Base-by-base conservation (phyloP, 345 rosid species). In the Limnanthes douglasii region DNA sequence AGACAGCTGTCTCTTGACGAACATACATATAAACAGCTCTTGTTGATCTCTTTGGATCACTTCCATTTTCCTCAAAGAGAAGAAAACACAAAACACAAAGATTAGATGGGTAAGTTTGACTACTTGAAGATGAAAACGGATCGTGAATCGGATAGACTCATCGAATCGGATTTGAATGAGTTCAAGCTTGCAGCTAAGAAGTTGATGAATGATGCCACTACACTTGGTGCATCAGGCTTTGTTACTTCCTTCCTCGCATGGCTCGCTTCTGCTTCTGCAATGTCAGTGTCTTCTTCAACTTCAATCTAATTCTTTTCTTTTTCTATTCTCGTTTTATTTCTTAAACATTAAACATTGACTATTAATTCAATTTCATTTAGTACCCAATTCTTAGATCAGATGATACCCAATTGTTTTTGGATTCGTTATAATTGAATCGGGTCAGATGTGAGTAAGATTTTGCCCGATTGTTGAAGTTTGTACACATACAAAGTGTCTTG, bases 181-280 rank as follows among this genome's bases (percentile, higher is more conserved):
- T 61, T 88, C 34, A 67, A 62, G 57, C 29, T 62, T 31, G 84
- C 78, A 3, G 81, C 74, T 1, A 73, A 48, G 51, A 67, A 53
- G 44, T 71, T 88, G 9, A 18, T 76, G 9, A 40, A 10, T 11
- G 78, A 79, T 35, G 70, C 70, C 15, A 13, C 86, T 12, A 70
- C 21, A 41, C 83, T 72, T 1, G 88, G 84, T 6, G 93, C 86
- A n/a, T 50, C 71, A 28, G 78, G 71, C 2, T 73, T 74, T 1
- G 93, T 83, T 12, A 73, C 83, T 23, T 54, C 80, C 26, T 78
- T 83, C 39, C 73, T 83, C 73, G 64, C 69, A 62, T 76, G 93
- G 78, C 44, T 74, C 9, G 76, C 95, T 39, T 83, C 86, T 26
- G 64, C 74, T 28, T 56, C 95, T 34, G 93, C 97, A 15, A 88